Evolutionary conservation across 345 rosid species (phyloP).

Genomic region (Syzygium aromaticum): DNA sequence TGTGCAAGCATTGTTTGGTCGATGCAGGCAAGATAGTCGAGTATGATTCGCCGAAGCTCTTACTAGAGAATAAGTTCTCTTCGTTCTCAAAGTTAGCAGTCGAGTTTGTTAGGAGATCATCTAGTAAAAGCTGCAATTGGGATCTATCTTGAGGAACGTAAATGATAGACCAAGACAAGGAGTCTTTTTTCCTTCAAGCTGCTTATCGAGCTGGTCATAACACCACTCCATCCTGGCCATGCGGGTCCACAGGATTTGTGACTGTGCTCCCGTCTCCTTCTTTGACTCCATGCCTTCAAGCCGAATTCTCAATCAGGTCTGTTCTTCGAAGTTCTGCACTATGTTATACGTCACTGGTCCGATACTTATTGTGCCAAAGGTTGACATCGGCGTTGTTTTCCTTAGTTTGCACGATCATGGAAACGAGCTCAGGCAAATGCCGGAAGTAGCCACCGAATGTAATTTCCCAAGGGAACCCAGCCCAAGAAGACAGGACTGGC

Average conservation of each 20-base stretch:
- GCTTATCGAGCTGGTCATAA: neutral
- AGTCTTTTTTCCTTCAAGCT: neutral
- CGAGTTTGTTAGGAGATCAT: constrained; percentile 50
- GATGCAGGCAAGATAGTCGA: constrained; percentile 15
- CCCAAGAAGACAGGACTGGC: constrained; percentile 5
- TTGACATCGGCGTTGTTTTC: neutral
- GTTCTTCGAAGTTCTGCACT: neutral
- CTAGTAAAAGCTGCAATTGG: constrained; percentile 8
- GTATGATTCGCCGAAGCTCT: constrained; percentile 28
- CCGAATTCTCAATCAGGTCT: constrained; percentile 42
- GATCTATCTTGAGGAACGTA: neutral
- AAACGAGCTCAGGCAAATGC: constrained; percentile 53
- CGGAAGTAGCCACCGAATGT: constrained; percentile 35
- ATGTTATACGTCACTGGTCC: neutral
- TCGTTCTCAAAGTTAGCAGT: constrained; percentile 57
- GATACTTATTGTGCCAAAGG: neutral
- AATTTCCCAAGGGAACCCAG: constrained; percentile 26
- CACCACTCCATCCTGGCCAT: neutral
- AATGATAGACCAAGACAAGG: neutral
- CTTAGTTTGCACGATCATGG: constrained; percentile 49
- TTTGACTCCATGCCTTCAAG: constrained; percentile 63
- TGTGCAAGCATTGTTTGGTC: neutral
- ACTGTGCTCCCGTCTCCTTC: constrained; percentile 52
- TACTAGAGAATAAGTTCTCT: constrained; percentile 49
- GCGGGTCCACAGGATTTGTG: neutral